Percentiles rank a stretch among this genome's conserved stretches.
phyloP scores from a whole-genome alignment of 108 stramenopile species.

The Discostella stelligeroides region DNA sequence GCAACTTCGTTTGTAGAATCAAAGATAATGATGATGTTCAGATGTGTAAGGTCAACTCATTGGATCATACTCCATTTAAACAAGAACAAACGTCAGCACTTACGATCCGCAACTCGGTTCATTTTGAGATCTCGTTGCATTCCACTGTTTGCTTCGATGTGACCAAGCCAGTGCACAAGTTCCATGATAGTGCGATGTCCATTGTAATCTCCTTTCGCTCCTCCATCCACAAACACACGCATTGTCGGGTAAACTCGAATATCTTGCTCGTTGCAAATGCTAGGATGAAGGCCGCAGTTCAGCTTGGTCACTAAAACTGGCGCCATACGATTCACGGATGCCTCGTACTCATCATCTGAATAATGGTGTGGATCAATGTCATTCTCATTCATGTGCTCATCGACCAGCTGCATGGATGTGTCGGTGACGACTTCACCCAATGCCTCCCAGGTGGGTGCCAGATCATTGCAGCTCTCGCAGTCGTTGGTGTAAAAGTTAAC shows the following conservation, averaged over 20 bases:
- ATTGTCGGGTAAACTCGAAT: constrained; percentile 92
- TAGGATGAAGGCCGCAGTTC: constrained; percentile 64
- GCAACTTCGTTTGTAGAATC: constrained; percentile 14
- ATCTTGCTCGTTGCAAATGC: constrained; percentile 70
- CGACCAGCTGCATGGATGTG: constrained; percentile 45
- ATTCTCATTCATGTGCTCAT: constrained; percentile 28
- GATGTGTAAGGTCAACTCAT: background rate
- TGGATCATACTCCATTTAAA: background rate
- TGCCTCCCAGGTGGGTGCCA: constrained; percentile 83
- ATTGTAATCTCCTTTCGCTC: constrained; percentile 72
- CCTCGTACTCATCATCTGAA: constrained; percentile 49
- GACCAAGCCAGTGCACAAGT: constrained; percentile 64
- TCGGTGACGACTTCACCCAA: constrained; percentile 56
- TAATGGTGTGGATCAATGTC: constrained; percentile 17
- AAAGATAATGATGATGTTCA: background rate
- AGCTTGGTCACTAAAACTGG: constrained; percentile 57
- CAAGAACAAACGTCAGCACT: constrained; percentile 17
- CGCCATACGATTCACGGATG: constrained; percentile 44
- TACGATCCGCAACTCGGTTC: constrained; percentile 39
- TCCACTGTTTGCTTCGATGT: constrained; percentile 55
- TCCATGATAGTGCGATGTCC: constrained; percentile 84
- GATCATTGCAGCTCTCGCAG: constrained; percentile 75
- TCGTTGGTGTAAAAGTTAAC: constrained; percentile 71
- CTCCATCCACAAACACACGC: constrained; percentile 80
- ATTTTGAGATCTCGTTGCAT: constrained; percentile 46